phyloP scores from a whole-genome alignment of 2,329 filamentous ascomycete species.

The Bertia moriformis region DNA sequence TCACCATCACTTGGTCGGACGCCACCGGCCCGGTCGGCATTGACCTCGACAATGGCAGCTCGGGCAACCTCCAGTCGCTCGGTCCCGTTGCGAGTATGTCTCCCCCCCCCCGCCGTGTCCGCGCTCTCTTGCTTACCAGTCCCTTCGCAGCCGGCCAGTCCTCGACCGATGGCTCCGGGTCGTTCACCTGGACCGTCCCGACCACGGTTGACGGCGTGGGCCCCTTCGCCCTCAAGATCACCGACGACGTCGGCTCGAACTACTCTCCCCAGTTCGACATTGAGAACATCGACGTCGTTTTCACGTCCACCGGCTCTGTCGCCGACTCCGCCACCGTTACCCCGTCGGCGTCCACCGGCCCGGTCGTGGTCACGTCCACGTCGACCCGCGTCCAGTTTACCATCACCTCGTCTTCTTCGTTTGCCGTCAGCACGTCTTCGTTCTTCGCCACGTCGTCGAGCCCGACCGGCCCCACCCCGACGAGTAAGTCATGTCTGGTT shows the following conservation, averaged over 20 bases:
- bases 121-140: too few relatives aligned
- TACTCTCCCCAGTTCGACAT: slow-evolving; percentile 25
- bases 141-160: slow-evolving; percentile 15
- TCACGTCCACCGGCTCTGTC: too few relatives aligned
- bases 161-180: slow-evolving; percentile 9
- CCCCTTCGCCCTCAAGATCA: slow-evolving; percentile 29
- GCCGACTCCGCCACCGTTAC: slow-evolving; percentile 5
- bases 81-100: neutral
- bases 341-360: slow-evolving; percentile 4
- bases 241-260: slow-evolving; percentile 22
- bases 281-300: slow-evolving; percentile 11
- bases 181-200: slow-evolving; percentile 22
- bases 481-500: slow-evolving; percentile 4
- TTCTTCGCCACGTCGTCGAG: slow-evolving; percentile 4
- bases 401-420: slow-evolving; percentile 6
- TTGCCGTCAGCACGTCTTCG: too few relatives aligned
- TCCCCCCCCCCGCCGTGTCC: neutral
- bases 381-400: slow-evolving; percentile 6
- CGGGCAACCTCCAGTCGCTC: neutral
- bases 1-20: neutral
- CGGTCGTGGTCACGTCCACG: slow-evolving; percentile 5
- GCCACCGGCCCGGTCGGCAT: neutral
- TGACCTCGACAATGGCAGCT: neutral
- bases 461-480: slow-evolving; percentile 5
- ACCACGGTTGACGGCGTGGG: slow-evolving; percentile 16